Base-by-base conservation (phyloP, 2,329 filamentous ascomycete species). In the Neofusicoccum parvum region DNA sequence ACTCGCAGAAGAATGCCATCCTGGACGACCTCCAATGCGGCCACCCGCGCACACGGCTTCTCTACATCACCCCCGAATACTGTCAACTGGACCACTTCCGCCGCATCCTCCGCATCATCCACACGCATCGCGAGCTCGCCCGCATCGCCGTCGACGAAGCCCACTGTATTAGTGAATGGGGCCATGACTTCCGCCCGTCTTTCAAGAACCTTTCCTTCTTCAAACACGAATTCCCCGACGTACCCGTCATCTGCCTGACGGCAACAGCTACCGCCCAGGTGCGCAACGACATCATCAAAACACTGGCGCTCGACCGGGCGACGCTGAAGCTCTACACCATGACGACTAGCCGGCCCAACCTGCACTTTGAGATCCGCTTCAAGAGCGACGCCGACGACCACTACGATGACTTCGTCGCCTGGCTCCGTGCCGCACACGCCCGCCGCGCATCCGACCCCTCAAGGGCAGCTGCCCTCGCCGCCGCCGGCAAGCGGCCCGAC, bases 81-180 rank as follows among this genome's bases (percentile, higher is more conserved):
- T 97, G 94, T 76, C 87, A 90, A 39, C 86, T 87, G 4, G 86
- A 92, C 67, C 84, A 85, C 65, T 97, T 98, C 77, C 90, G 94
- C 45, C 86, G 88, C 67, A 87, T 89, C 56, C 81, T 97, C 9
- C 85, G 86, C 67, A 81, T 90, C 4, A 89, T 97, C 14, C 82
- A 97, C 74, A 82, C 87, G 66, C 93, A 97, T 76, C 86, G 87
- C 65, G 92, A 97, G 78, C 86, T 98, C n/a, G 90, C 90, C 10
- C 88, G 94, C 14, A 87, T 98, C 68, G 94, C 91, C 54, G 89
- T 98, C 65, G 94, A 98, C 73, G 94, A 98, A 80, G 94, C 94
- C 2, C 94, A 98, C 77, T 98, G 94, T 76, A 96, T 98, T 70
- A 96, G 92, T 27, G 94, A 97, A 88, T 97, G 94, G 94, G 94